phyloP scores from a whole-genome alignment of 2,329 filamentous ascomycete species.

The Chrysoporthe deuterocubensis region DNA sequence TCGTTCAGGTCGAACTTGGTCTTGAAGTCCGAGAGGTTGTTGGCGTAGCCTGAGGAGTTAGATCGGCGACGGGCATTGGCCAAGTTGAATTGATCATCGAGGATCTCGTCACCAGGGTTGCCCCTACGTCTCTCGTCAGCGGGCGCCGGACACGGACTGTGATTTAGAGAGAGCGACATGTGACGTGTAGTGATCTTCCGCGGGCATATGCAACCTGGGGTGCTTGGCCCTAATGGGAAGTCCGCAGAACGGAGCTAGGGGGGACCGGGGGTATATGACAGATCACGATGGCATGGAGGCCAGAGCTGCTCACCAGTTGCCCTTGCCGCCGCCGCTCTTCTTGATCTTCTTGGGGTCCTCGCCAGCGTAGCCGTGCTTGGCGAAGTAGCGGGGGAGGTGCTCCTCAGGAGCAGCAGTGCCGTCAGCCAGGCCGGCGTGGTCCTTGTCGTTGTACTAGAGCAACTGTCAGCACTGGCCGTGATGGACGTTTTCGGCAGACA shows the following conservation, averaged over 20 bases:
- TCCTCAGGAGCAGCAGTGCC: conserved; percentile 72
- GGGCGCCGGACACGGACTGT: not conserved
- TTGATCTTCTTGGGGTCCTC: conserved; percentile 91
- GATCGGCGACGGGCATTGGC: conserved; percentile 87
- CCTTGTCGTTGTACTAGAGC: conserved; percentile 71
- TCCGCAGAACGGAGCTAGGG: not conserved
- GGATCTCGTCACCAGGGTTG: conserved; percentile 77
- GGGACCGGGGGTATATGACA: not conserved
- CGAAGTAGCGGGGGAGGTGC: conserved; percentile 88
- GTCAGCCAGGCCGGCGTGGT: conserved; percentile 80
- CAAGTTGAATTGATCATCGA: conserved; percentile 83
- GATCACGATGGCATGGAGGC: conserved; percentile 38
- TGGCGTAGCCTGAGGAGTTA: conserved; percentile 80
- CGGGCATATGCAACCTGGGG: conserved; percentile 6
- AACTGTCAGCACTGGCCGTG: conserved; percentile 5
- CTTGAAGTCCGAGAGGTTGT: conserved; percentile 78
- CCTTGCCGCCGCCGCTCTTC: conserved; percentile 92
- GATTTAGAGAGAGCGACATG: not conserved
- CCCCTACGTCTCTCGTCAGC: conserved; percentile 64
- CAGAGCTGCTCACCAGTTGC: conserved; percentile 74
- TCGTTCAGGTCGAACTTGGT: conserved; percentile 96
- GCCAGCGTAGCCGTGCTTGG: conserved; percentile 80
- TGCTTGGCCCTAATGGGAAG: not conserved
- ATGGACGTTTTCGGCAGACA: not conserved
- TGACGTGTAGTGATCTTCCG: not conserved